phyloP scores from a whole-genome alignment of 139 green algal species.

The Tetratostichococcus sp. region DNA sequence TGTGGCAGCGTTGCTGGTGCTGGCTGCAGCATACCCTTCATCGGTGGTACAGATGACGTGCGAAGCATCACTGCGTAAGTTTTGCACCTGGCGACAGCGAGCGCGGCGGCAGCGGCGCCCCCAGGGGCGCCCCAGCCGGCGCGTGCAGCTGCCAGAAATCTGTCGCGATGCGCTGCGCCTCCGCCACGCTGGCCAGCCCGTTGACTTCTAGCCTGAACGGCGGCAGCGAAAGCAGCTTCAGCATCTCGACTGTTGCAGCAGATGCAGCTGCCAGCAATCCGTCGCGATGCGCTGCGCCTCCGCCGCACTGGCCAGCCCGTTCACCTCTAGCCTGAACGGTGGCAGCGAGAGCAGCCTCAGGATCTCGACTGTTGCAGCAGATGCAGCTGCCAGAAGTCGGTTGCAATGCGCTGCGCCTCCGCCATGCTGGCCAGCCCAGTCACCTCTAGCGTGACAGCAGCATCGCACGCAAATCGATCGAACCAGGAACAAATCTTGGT shows the following conservation, averaged over 20 bases:
- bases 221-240: background rate
- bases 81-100: too few species aligned
- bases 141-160: slow-evolving; percentile 1
- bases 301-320: background rate
- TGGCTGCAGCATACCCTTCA: too few species aligned
- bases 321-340: background rate
- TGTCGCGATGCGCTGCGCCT: background rate
- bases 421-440: background rate
- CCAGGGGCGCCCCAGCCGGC: too few species aligned
- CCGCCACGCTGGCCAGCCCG: background rate
- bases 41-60: too few species aligned
- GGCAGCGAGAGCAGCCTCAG: background rate
- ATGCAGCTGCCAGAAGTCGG: background rate
- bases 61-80: background rate
- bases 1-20: too few species aligned
- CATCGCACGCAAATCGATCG: too few species aligned
- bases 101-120: too few species aligned
- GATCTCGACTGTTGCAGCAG: background rate
- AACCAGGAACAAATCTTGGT: too few species aligned
- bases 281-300: background rate
- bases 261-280: background rate
- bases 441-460: background rate
- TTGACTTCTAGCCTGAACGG: background rate
- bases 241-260: background rate
- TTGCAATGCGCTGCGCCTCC: background rate